Evolutionary conservation across 192 early-diverging fungal genomes (phyloP).

Genomic region (Podila horticola): DNA sequence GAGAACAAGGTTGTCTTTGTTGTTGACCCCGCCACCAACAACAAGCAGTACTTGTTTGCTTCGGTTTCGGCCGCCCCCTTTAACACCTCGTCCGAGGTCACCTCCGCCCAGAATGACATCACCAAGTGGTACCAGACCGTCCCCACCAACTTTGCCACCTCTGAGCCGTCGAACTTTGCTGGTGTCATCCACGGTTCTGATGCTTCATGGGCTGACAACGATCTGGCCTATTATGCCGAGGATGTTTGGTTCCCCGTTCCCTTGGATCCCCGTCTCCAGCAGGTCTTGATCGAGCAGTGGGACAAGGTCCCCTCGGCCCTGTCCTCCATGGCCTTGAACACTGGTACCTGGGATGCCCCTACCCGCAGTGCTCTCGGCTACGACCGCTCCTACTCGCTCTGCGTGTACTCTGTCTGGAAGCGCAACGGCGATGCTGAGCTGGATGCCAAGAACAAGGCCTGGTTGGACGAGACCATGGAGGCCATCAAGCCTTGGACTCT

Average conservation of each 20-base stretch:
- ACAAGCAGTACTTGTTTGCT: constrained; percentile 48
- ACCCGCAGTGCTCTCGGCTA: constrained; percentile 37
- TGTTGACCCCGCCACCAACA: constrained; percentile 25
- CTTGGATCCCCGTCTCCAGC: constrained; percentile 31
- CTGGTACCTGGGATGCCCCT: constrained; percentile 49
- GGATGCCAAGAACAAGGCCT: constrained; percentile 41
- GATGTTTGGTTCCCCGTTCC: constrained; percentile 43
- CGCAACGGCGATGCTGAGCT: constrained; percentile 39
- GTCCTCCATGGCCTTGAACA: constrained; percentile 50
- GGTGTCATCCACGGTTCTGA: constrained; percentile 47
- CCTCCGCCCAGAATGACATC: constrained; percentile 32
- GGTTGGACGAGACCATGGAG: constrained; percentile 52
- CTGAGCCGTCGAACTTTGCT: constrained; percentile 28
- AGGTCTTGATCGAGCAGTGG: constrained; percentile 45
- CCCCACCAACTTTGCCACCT: constrained; percentile 46
- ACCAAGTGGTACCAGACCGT: constrained; percentile 47
- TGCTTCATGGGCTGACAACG: constrained; percentile 30
- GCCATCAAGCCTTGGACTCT: constrained; percentile 47
- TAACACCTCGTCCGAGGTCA: constrained; percentile 30
- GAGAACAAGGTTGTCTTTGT: constrained; percentile 51
- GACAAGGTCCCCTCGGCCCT: constrained; percentile 50
- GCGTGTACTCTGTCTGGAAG: constrained; percentile 51
- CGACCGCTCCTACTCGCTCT: constrained; percentile 43
- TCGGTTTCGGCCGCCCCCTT: constrained; percentile 41
- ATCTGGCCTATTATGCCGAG: constrained; percentile 50